Evolutionary conservation across 345 rosid genomes (phyloP).

Genomic region (Draba incana): DNA sequence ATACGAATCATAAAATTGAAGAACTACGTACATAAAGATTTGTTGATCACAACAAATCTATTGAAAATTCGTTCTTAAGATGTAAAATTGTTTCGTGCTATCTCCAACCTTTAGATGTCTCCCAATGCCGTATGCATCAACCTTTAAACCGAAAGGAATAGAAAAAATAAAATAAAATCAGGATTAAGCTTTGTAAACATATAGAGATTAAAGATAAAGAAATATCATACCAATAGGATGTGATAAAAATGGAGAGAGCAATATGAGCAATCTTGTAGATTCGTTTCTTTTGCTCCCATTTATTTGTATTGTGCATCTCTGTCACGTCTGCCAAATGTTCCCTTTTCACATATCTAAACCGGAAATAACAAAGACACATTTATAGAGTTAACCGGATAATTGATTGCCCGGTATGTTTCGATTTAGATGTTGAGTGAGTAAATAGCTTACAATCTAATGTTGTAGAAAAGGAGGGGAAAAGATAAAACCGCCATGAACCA

Average conservation of each 20-base stretch:
- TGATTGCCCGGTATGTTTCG: no score
- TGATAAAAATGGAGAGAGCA: slow-evolving; percentile 59
- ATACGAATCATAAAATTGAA: neutral
- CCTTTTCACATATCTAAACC: slow-evolving; percentile 53
- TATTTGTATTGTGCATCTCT: slow-evolving; percentile 79
- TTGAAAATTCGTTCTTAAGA: neutral
- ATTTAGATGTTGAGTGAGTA: neutral
- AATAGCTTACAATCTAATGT: slow-evolving; percentile 60
- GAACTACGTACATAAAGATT: slow-evolving; percentile 4
- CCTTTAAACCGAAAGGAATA: slow-evolving; percentile 20
- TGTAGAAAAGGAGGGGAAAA: slow-evolving; percentile 64
- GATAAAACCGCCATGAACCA: slow-evolving; percentile 65
- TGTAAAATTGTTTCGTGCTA: neutral
- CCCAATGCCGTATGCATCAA: slow-evolving; percentile 42
- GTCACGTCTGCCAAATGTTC: slow-evolving; percentile 88
- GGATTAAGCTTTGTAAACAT: neutral
- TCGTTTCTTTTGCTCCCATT: slow-evolving; percentile 82
- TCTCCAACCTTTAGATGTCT: slow-evolving; percentile 35
- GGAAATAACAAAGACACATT: neutral
- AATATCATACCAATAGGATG: slow-evolving; percentile 71
- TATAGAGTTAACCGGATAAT: neutral
- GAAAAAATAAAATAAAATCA: neutral
- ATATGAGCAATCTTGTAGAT: slow-evolving; percentile 78
- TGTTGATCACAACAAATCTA: slow-evolving; percentile 14
- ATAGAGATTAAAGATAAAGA: neutral